Base-by-base conservation (phyloP, 441 rosid genomes). In the Jatropha podagrica region DNA sequence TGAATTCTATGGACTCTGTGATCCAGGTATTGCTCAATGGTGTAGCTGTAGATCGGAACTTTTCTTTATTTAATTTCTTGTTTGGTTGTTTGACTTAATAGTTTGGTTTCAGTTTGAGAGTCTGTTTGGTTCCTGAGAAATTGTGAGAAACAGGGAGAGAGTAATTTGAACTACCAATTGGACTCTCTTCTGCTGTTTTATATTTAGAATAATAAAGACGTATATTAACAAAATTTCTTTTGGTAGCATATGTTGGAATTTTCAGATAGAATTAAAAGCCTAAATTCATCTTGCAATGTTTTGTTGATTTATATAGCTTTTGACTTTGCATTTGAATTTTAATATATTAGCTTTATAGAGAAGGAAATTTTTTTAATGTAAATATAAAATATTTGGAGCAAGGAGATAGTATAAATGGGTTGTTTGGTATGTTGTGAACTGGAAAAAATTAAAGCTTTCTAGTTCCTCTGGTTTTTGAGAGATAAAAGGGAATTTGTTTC, bases 1-100 rank as follows among this genome's bases (percentile, higher is more conserved):
- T 75, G 85, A 87, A 67, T 93, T 91, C 78, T 93, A 86, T 78
- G 80, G 89, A 69, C 90, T 83, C 71, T 90, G 98, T 77, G 92
- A 91, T 87, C 98, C 96, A 69, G 96, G 97, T 91, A 54, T 81
- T 44, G 74, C 62, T 48, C 49, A 52, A 38, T 74, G 62, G 62
- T 51, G 18, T 38, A 51, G 15, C 42, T 44, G 37, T 55, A 71
- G 79, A 76, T 68, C 42, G 65, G 70, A 52, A 27, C 41, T 64
- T 8, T 61, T 73, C 12, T 20, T 66, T 32, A 17, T 71, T 65
- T 71, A 0, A 14, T 44, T 65, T 71, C 4, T 42, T 66, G 20
- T 15, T 56, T 17, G 41, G 26, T 67, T 65, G 1, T 66, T 64
- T 46, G 17, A 40, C 7, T 55, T 55, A 20, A 56, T 20, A 17